A percentile compares a stretch with the other conserved stretches of the same genome.
Evolutionary conservation across 2,329 filamentous ascomycete species (phyloP).

Genomic region (Colletotrichum tropicicola): DNA sequence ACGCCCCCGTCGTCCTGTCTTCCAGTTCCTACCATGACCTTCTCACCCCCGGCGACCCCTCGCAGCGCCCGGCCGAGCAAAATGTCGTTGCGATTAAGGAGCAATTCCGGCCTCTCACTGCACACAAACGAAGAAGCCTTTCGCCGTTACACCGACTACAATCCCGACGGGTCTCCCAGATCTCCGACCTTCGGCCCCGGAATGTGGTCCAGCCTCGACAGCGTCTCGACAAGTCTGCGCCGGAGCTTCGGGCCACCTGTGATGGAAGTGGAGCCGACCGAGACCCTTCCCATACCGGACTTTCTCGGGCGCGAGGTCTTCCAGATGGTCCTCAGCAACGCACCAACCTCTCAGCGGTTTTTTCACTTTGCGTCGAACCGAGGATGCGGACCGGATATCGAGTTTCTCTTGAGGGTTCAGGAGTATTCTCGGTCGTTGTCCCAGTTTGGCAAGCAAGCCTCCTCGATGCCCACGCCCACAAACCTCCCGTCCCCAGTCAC

Average conservation of each 20-base stretch:
- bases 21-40: constrained; percentile 10
- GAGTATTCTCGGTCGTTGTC: constrained; percentile 55
- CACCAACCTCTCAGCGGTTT: constrained; percentile 54
- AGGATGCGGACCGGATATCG: constrained; percentile 58
- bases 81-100: constrained; percentile 45
- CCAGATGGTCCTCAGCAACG: constrained; percentile 58
- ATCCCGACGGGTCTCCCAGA: constrained; percentile 46
- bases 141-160: constrained; percentile 57
- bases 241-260: constrained; percentile 20
- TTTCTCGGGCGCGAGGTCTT: constrained; percentile 61
- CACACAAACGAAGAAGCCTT: constrained; percentile 54
- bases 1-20: not conserved
- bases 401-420: constrained; percentile 60
- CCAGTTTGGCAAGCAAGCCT: constrained; percentile 49
- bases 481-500: constrained; percentile 51
- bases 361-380: constrained; percentile 58
- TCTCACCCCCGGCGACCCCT: constrained; percentile 37
- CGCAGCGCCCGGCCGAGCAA: constrained; percentile 32
- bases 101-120: constrained; percentile 55
- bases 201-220: constrained; percentile 32
- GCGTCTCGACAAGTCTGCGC: constrained; percentile 28
- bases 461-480: constrained; percentile 51
- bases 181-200: constrained; percentile 32
- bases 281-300: constrained; percentile 46
- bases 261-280: constrained; percentile 5